Evolutionary conservation across 2,329 filamentous ascomycete species (phyloP).

Genomic region (Aureobasidium sp.): DNA sequence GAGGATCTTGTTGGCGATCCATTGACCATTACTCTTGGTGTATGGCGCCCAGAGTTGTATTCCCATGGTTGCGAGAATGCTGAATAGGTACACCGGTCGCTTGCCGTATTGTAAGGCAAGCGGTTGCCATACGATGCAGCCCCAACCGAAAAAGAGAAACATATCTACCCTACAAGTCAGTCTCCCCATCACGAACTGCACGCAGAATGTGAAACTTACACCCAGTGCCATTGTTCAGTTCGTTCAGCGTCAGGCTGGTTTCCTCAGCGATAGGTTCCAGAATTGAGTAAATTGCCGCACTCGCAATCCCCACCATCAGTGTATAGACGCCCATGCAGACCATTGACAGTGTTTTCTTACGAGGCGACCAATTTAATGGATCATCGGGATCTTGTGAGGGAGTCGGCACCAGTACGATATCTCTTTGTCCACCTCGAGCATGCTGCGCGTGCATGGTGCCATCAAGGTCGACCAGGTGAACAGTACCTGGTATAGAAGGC

Average conservation of each 20-base stretch:
- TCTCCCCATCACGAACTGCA: background rate
- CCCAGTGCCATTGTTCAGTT: constrained; percentile 45
- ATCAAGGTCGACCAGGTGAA: constrained; percentile 37
- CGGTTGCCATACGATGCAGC: constrained; percentile 47
- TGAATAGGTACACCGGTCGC: constrained; percentile 42
- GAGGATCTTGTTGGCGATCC: constrained; percentile 42
- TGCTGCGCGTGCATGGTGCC: constrained; percentile 33
- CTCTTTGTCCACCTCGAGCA: constrained; percentile 27
- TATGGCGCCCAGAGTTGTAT: constrained; percentile 41
- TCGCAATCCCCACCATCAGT: constrained; percentile 43
- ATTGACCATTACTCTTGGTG: constrained; percentile 39
- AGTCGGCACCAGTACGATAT: constrained; percentile 37
- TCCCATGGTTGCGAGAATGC: constrained; percentile 33
- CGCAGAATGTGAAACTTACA: constrained; percentile 11
- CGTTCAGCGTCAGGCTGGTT: constrained; percentile 39
- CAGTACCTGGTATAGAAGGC: constrained; percentile 31
- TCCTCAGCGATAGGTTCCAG: constrained; percentile 42
- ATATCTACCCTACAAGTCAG: constrained; percentile 27
- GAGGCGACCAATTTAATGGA: constrained; percentile 40
- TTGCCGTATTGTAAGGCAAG: constrained; percentile 48
- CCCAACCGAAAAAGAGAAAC: constrained; percentile 48
- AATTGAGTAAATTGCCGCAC: constrained; percentile 45
- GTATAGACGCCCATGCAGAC: constrained; percentile 42
- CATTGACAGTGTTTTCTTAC: constrained; percentile 38
- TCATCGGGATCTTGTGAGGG: constrained; percentile 42